Conservation (phyloP, 2,329 filamentous ascomycete genomes). For the Venturia nashicola region DNA sequence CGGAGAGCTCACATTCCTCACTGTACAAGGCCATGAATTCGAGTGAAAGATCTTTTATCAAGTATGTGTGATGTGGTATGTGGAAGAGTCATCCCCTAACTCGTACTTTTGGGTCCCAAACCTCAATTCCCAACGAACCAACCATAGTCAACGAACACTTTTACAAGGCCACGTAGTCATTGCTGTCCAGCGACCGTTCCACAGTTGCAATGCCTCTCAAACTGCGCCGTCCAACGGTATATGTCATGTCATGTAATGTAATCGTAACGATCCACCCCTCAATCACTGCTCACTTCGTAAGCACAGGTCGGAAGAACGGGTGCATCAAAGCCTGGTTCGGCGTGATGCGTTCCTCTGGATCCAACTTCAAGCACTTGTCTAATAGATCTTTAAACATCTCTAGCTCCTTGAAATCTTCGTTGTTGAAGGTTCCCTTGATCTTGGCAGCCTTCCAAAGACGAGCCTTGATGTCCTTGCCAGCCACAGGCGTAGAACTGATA, state of each 20-base stretch:
- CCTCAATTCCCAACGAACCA: neutral
- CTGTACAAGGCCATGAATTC: no score
- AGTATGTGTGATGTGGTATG: neutral
- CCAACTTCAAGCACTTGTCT: slow-evolving; percentile 76
- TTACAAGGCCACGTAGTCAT: neutral
- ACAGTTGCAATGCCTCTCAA: neutral
- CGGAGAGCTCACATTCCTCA: no score
- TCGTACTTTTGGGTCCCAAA: neutral
- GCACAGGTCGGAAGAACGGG: slow-evolving; percentile 43
- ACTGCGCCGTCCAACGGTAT: neutral
- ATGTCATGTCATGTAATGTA: neutral
- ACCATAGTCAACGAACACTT: neutral
- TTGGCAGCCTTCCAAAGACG: slow-evolving; percentile 54
- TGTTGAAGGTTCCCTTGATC: slow-evolving; percentile 5
- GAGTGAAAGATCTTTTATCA: neutral
- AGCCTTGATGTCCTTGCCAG: slow-evolving; percentile 61
- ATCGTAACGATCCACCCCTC: neutral
- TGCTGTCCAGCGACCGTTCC: neutral
- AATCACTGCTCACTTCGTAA: neutral
- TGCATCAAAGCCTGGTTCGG: slow-evolving; percentile 78
- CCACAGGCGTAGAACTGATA: slow-evolving; percentile 56
- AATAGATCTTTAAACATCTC: slow-evolving; percentile 76
- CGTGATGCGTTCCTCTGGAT: slow-evolving; percentile 84
- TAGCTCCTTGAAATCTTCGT: slow-evolving; percentile 64
- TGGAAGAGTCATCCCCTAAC: neutral